Evolutionary conservation across 2,329 filamentous ascomycete genomes (phyloP).

Genomic region (Pseudocercospora musae): DNA sequence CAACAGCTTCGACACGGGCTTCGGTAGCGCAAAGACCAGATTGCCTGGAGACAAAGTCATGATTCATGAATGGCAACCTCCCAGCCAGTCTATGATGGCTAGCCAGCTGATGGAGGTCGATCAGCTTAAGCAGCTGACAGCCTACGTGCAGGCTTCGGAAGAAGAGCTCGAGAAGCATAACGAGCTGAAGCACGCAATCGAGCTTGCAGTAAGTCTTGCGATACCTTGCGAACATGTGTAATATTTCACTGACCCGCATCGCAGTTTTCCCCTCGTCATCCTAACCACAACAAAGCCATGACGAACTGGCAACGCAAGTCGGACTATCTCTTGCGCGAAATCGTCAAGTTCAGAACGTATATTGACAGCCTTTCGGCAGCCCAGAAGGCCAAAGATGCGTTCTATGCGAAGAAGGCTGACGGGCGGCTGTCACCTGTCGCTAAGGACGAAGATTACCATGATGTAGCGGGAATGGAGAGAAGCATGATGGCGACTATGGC

Average conservation of each 20-base stretch:
- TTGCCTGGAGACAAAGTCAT: slow-evolving; percentile 80
- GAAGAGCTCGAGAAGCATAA: slow-evolving; percentile 84
- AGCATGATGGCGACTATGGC: slow-evolving; percentile 11
- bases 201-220: slow-evolving; percentile 63
- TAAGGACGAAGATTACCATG: slow-evolving; percentile 18
- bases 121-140: slow-evolving; percentile 69
- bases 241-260: slow-evolving; percentile 8
- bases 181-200: slow-evolving; percentile 79
- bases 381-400: slow-evolving; percentile 64
- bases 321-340: slow-evolving; percentile 84
- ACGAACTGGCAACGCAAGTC: slow-evolving; percentile 97
- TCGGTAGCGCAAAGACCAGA: slow-evolving; percentile 51
- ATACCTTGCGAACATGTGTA: not conserved
- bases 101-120: slow-evolving; percentile 75
- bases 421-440: slow-evolving; percentile 19
- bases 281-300: slow-evolving; percentile 81
- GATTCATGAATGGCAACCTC: slow-evolving; percentile 85
- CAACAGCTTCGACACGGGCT: slow-evolving; percentile 56
- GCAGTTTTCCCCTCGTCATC: slow-evolving; percentile 75
- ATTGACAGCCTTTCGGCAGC: slow-evolving; percentile 79
- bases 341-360: slow-evolving; percentile 94
- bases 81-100: slow-evolving; percentile 84
- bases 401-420: slow-evolving; percentile 42
- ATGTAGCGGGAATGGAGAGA: slow-evolving; percentile 14
- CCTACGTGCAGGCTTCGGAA: slow-evolving; percentile 83